Evolutionary conservation across 2,329 filamentous ascomycete species (phyloP).

Genomic region (Graphilbum ipis-grandicollis): DNA sequence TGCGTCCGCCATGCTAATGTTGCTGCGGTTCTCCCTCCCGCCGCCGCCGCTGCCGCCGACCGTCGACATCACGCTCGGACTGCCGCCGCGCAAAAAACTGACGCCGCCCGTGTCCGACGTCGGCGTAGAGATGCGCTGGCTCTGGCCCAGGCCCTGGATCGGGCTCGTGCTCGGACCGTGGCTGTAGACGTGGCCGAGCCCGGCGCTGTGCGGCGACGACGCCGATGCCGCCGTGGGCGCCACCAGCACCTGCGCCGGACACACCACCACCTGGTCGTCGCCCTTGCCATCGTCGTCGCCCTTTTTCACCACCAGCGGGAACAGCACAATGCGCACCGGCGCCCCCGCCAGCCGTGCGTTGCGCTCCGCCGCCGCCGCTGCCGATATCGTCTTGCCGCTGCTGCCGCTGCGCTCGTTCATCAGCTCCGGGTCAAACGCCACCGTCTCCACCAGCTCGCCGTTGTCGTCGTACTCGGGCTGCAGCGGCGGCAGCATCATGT

Average conservation of each 20-base stretch:
- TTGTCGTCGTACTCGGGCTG: conserved; percentile 90
- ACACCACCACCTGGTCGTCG: conserved; percentile 90
- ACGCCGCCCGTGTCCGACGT: conserved; percentile 34
- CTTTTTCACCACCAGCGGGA: conserved; percentile 92
- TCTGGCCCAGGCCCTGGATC: no score
- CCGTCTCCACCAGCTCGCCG: conserved; percentile 73
- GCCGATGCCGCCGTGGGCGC: no score
- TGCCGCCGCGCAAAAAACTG: conserved; percentile 13
- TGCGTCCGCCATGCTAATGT: conserved; percentile 17
- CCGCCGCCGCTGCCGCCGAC: no score
- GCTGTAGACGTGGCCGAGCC: no score
- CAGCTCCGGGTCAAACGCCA: conserved; percentile 78
- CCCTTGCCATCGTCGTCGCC: conserved; percentile 75
- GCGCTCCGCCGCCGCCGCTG: conserved; percentile 6
- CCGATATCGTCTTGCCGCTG: background rate
- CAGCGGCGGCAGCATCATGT: conserved; percentile 93
- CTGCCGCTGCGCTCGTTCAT: conserved; percentile 74
- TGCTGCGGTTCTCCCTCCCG: conserved; percentile 15
- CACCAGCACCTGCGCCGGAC: conserved; percentile 83
- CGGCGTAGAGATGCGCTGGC: conserved; percentile 23
- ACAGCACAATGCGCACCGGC: conserved; percentile 80
- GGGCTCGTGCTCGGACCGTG: no score
- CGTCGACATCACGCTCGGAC: conserved; percentile 11
- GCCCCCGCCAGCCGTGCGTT: conserved; percentile 41
- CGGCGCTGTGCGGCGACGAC: no score